These are phyloP conservation scores for Colletotrichum trifolii DNA, from an alignment of 2,329 filamentous ascomycete species.

Conservation along the genomic window DNA sequence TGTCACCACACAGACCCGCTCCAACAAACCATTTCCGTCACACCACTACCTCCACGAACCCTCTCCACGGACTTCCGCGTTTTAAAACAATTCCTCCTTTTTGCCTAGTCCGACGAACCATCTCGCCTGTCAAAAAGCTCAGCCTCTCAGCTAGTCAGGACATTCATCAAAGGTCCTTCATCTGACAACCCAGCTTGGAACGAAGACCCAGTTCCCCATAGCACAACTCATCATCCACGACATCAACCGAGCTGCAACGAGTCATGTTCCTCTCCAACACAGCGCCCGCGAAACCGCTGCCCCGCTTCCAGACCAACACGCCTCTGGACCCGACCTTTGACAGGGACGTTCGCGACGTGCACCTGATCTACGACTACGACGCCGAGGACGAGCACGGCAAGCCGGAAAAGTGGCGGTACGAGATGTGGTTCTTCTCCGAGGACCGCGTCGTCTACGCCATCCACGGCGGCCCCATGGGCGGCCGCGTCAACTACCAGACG, in stretches of 20 bases:
- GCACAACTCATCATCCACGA: not conserved
- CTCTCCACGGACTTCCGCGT: constrained; percentile 30
- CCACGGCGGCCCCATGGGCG: constrained; percentile 69
- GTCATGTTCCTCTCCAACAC: constrained; percentile 36
- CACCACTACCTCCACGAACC: constrained; percentile 1
- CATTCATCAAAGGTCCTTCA: not conserved
- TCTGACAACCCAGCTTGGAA: not conserved
- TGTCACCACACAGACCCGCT: constrained; percentile 35
- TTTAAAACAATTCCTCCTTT: constrained; percentile 5
- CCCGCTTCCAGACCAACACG: constrained; percentile 37
- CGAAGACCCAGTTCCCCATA: not conserved
- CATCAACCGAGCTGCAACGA: constrained; percentile 5
- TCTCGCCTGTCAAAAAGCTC: not conserved
- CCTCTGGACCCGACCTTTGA: constrained; percentile 51
- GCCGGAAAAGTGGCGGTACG: constrained; percentile 69
- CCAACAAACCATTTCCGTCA: constrained; percentile 24
- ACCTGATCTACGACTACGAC: constrained; percentile 68
- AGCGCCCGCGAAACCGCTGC: constrained; percentile 25
- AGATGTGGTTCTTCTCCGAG: constrained; percentile 70
- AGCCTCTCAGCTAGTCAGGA: too few species aligned
- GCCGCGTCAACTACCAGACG: constrained; percentile 63
- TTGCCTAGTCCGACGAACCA: not conserved
- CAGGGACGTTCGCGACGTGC: constrained; percentile 62
- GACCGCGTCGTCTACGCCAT: constrained; percentile 67
- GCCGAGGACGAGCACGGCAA: constrained; percentile 59